Percentiles rank a stretch among this genome's conserved stretches.
Evolutionary conservation across 495 filamentous ascomycete genomes (phyloP).

Genomic region (Xylaria grammica): DNA sequence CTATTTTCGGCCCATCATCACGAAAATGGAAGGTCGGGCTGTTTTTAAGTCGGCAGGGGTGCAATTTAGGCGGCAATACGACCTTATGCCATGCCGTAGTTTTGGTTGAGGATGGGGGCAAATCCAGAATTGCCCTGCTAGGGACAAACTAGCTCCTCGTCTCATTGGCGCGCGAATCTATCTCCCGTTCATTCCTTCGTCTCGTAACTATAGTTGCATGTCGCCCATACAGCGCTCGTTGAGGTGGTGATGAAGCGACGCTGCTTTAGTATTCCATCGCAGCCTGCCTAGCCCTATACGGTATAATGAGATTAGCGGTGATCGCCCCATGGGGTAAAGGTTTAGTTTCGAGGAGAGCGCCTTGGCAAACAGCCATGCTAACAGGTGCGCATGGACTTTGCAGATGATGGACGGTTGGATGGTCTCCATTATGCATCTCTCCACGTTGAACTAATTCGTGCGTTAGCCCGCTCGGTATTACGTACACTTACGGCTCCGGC

Average conservation of each 20-base stretch:
- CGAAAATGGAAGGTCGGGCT: conserved; percentile 18
- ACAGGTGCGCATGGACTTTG: background rate
- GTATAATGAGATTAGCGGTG: background rate
- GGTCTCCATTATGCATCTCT: too few species aligned
- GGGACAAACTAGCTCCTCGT: background rate
- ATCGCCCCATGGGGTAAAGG: background rate
- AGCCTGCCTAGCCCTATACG: background rate
- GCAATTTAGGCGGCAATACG: background rate
- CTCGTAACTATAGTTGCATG: background rate
- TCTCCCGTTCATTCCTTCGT: background rate
- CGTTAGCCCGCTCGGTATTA: too few species aligned
- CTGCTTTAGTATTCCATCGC: background rate
- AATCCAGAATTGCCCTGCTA: too few species aligned
- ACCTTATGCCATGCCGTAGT: too few species aligned
- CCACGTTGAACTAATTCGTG: too few species aligned
- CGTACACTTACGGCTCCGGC: too few species aligned
- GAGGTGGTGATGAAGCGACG: background rate
- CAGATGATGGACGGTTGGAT: background rate
- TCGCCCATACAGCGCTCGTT: background rate
- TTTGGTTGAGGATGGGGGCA: too few species aligned
- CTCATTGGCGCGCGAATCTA: conserved; percentile 6
- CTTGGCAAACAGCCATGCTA: background rate
- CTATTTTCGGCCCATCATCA: conserved; percentile 2
- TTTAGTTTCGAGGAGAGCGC: background rate
- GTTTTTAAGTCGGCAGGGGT: background rate